Evolutionary conservation across 805 yeast genomes (phyloP).

Genomic region (Yarrowia divulgata): DNA sequence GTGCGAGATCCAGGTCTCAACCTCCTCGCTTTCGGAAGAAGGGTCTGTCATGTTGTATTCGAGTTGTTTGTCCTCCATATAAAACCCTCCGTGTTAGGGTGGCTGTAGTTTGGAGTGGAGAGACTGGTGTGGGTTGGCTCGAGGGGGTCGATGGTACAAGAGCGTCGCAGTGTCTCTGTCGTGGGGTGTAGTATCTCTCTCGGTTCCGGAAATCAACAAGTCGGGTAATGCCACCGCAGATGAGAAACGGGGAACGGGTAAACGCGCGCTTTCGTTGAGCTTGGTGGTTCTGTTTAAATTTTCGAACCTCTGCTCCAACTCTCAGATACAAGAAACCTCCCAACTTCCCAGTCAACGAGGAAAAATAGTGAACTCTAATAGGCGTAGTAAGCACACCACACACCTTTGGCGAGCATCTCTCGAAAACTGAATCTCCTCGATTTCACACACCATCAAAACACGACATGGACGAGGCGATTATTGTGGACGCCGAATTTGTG

Average conservation of each 20-base stretch:
- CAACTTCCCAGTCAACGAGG: slow-evolving; percentile 17
- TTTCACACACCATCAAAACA: neutral
- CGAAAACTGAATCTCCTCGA: neutral
- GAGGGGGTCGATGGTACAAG: neutral
- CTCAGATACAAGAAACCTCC: slow-evolving; percentile 9
- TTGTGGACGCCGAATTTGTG: slow-evolving; percentile 16
- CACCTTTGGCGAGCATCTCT: neutral
- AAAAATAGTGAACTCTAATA: slow-evolving; percentile 14
- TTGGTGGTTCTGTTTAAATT: slow-evolving; percentile 2
- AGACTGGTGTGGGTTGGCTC: too few relatives aligned
- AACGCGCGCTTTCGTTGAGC: slow-evolving; percentile 15
- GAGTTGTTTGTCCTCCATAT: slow-evolving; percentile 26
- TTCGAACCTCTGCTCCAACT: slow-evolving; percentile 25
- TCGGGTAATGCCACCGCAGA: slow-evolving; percentile 1
- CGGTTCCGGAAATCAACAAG: neutral
- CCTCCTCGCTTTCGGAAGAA: slow-evolving; percentile 51
- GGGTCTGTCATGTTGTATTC: slow-evolving; percentile 39
- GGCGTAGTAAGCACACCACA: slow-evolving; percentile 1
- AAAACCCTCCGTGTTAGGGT: neutral
- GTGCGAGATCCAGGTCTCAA: slow-evolving; percentile 82
- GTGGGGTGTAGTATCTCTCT: neutral
- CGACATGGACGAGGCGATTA: slow-evolving; percentile 22
- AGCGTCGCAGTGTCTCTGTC: neutral
- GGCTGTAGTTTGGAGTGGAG: too few relatives aligned
- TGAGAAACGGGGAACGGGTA: neutral